These are phyloP conservation scores for Colletotrichum neosansevieriae DNA, from an alignment of 2,329 filamentous ascomycete species.

Conservation along the genomic window DNA sequence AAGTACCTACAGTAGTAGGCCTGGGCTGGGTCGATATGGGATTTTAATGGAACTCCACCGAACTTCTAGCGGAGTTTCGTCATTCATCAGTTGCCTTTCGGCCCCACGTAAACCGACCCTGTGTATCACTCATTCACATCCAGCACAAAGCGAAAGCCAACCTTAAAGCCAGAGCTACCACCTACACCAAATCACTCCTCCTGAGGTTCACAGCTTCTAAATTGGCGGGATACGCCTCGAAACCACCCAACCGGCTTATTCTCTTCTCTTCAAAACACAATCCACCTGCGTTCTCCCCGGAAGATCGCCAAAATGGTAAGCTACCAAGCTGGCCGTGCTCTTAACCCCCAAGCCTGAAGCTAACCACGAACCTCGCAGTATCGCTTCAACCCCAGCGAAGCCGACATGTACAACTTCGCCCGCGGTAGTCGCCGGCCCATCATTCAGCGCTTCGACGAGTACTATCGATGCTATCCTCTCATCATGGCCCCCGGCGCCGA, in stretches of 20 bases:
- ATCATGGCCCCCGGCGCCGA: constrained; percentile 94
- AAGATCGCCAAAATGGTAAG: constrained; percentile 43
- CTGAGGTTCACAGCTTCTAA: neutral
- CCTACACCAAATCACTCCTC: neutral
- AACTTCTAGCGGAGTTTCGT: constrained; percentile 28
- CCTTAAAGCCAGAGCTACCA: constrained; percentile 27
- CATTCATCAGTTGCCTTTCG: constrained; percentile 42
- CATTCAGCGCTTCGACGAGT: constrained; percentile 92
- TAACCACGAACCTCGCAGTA: constrained; percentile 30
- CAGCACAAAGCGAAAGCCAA: neutral
- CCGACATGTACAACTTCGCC: constrained; percentile 42
- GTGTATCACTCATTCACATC: neutral
- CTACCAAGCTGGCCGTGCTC: neutral
- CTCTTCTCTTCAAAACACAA: too few species aligned
- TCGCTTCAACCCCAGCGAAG: constrained; percentile 41
- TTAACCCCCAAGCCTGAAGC: constrained; percentile 7
- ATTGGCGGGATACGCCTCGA: neutral
- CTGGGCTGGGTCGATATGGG: too few species aligned
- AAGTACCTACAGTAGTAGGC: too few species aligned
- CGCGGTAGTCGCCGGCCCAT: constrained; percentile 60
- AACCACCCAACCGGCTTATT: neutral
- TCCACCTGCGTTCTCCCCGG: neutral
- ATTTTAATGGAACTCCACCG: constrained; percentile 26
- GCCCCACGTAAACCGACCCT: constrained; percentile 35
- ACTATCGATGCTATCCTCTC: constrained; percentile 96